phyloP scores from a whole-genome alignment of 805 yeast genomes.

The Suhomyces faveliae region DNA sequence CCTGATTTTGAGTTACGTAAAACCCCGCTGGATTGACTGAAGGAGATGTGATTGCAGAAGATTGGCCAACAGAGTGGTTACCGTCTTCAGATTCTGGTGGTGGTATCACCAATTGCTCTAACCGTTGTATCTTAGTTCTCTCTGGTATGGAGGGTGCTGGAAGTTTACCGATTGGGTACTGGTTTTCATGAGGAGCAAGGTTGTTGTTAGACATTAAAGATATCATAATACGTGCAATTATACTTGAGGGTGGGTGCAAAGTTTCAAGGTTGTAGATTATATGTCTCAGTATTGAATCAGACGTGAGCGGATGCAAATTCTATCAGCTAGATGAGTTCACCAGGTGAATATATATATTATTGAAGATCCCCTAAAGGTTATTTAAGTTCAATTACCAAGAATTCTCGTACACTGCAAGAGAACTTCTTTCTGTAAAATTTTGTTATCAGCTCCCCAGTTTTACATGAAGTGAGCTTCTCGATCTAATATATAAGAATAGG shows the following conservation, averaged over 20 bases:
- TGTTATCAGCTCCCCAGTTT: slow-evolving; percentile 1
- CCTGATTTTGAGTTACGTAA: neutral
- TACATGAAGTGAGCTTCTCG: neutral
- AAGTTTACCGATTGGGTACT: slow-evolving; percentile 1
- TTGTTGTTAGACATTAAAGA: slow-evolving; percentile 8
- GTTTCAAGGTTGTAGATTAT: neutral
- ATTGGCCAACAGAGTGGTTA: neutral
- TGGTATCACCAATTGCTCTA: neutral
- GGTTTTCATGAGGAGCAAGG: neutral
- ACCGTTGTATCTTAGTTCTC: neutral
- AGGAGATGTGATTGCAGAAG: neutral
- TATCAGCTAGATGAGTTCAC: neutral
- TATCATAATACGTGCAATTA: slow-evolving; percentile 3
- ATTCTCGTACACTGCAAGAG: neutral
- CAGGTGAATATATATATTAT: neutral
- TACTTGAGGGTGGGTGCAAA: neutral
- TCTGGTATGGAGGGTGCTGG: slow-evolving; percentile 1
- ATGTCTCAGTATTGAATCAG: neutral
- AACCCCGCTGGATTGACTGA: neutral
- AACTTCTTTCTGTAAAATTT: neutral
- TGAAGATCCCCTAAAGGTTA: neutral
- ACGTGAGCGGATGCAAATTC: neutral
- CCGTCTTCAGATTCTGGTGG: neutral
- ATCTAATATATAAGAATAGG: neutral
- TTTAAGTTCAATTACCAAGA: neutral